These are phyloP conservation scores for Halenospora varia DNA, from an alignment of 495 filamentous ascomycete species.

Conservation along the genomic window DNA sequence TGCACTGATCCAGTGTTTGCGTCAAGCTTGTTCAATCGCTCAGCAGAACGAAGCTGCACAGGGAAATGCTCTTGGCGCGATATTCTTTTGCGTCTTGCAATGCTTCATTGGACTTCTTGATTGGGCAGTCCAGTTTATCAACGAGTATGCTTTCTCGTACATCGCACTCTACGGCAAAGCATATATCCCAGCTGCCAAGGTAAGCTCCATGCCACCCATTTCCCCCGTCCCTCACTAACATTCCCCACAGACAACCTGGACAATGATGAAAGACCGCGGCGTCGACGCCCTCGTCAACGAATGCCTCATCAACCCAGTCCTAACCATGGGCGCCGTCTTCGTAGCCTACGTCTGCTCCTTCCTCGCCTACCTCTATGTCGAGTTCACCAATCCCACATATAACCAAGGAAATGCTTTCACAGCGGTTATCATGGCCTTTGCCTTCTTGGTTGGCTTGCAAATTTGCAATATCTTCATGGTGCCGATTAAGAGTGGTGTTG, in stretches of 20 bases:
- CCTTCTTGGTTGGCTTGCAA: conserved; percentile 82
- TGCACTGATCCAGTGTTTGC: conserved; percentile 79
- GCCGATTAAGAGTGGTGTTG: conserved; percentile 65
- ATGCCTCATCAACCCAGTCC: conserved; percentile 82
- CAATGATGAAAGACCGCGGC: conserved; percentile 85
- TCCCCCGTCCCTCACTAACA: conserved; percentile 5
- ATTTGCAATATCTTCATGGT: conserved; percentile 85
- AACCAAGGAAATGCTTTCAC: conserved; percentile 59
- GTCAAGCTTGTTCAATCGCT: conserved; percentile 72
- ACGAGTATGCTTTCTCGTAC: conserved; percentile 84
- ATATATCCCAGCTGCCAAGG: conserved; percentile 81
- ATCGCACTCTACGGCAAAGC: conserved; percentile 89
- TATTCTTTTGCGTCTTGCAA: conserved; percentile 66
- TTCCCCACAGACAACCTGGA: conserved; percentile 23
- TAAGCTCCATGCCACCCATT: conserved; percentile 9
- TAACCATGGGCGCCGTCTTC: conserved; percentile 83
- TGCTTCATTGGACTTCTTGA: conserved; percentile 76
- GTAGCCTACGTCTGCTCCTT: conserved; percentile 79
- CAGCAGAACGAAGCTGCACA: conserved; percentile 57
- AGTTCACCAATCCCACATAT: conserved; percentile 73
- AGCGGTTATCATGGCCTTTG: conserved; percentile 71
- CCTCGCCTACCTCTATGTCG: conserved; percentile 78
- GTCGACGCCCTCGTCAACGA: conserved; percentile 88
- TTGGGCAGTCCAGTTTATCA: conserved; percentile 78
- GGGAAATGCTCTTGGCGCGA: conserved; percentile 64